phyloP scores from a whole-genome alignment of 2,329 filamentous ascomycete species.

The Ustulina deusta region DNA sequence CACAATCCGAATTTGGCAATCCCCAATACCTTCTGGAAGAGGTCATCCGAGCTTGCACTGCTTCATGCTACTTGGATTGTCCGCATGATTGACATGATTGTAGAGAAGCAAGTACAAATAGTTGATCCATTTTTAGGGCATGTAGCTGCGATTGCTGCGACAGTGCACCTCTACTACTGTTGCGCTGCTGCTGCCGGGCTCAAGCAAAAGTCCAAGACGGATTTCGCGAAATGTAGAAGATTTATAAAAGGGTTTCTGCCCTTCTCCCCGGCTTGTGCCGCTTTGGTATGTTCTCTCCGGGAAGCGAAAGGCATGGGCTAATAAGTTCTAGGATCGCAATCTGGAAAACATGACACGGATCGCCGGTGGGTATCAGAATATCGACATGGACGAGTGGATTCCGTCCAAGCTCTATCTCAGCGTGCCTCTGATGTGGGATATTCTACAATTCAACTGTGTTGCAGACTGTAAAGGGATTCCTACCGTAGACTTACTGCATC shows the following conservation, averaged over 20 bases:
- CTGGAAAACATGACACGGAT: slow-evolving; percentile 39
- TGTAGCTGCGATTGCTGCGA: slow-evolving; percentile 39
- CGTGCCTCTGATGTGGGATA: slow-evolving; percentile 41
- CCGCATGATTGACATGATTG: slow-evolving; percentile 41
- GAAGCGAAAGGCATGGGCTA: slow-evolving; percentile 3
- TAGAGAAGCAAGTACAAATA: slow-evolving; percentile 39
- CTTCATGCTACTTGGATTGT: slow-evolving; percentile 41
- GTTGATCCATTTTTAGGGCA: slow-evolving; percentile 40
- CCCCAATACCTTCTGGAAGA: slow-evolving; percentile 40
- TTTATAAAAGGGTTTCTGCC: slow-evolving; percentile 37
- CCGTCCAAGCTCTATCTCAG: slow-evolving; percentile 40
- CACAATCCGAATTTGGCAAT: slow-evolving; percentile 39
- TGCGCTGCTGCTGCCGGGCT: slow-evolving; percentile 38
- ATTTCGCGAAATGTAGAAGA: slow-evolving; percentile 39
- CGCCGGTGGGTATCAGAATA: slow-evolving; percentile 37
- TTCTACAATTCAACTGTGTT: slow-evolving; percentile 40
- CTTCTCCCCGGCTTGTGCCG: slow-evolving; percentile 39
- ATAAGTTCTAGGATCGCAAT: slow-evolving; percentile 35
- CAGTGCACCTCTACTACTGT: slow-evolving; percentile 39
- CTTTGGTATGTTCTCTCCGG: slow-evolving; percentile 32
- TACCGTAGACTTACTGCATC: slow-evolving; percentile 35
- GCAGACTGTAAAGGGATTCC: slow-evolving; percentile 37
- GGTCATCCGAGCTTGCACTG: slow-evolving; percentile 39
- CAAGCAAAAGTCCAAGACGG: slow-evolving; percentile 39
- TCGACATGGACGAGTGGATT: slow-evolving; percentile 40